Percentiles rank a stretch among this genome's conserved stretches.
Evolutionary conservation across 352 stramenopile species (phyloP).

Genomic region (Phytophthora multivora): DNA sequence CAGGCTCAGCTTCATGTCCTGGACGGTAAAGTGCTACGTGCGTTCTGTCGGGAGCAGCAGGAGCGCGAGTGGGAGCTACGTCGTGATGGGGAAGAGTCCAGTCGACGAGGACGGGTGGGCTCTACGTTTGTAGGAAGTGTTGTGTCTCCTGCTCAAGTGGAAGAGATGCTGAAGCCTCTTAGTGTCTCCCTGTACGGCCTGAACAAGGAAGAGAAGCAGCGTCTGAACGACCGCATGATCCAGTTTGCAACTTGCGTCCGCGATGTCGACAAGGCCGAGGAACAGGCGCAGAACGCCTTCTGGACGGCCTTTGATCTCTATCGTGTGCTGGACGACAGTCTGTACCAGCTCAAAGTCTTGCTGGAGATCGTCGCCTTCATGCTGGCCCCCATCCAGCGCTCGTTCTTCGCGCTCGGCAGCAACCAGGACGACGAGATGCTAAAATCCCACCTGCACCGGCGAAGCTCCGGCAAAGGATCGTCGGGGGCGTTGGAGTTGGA

Average conservation of each 20-base stretch:
- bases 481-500: constrained; percentile 20
- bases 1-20: constrained; percentile 73
- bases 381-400: constrained; percentile 63
- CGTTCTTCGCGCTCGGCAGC: constrained; percentile 78
- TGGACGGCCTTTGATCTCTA: constrained; percentile 79
- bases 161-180: constrained; percentile 63
- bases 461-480: constrained; percentile 34
- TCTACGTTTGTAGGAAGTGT: constrained; percentile 29
- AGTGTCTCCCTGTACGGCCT: constrained; percentile 70
- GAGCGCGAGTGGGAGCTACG: constrained; percentile 37
- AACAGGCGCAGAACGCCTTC: constrained; percentile 58
- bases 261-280: constrained; percentile 50
- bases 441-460: constrained; percentile 39
- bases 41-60: constrained; percentile 61
- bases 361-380: constrained; percentile 73
- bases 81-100: constrained; percentile 22
- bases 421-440: constrained; percentile 72
- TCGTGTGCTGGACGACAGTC: constrained; percentile 64
- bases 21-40: constrained; percentile 64
- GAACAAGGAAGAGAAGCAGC: constrained; percentile 60
- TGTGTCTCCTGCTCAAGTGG: constrained; percentile 43
- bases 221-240: constrained; percentile 55
- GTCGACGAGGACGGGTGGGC: constrained; percentile 25
- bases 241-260: constrained; percentile 53
- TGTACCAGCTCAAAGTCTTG: constrained; percentile 79